These are phyloP conservation scores for Quercus parvula DNA, from an alignment of 306 rosid genomes.

Conservation along the genomic window DNA sequence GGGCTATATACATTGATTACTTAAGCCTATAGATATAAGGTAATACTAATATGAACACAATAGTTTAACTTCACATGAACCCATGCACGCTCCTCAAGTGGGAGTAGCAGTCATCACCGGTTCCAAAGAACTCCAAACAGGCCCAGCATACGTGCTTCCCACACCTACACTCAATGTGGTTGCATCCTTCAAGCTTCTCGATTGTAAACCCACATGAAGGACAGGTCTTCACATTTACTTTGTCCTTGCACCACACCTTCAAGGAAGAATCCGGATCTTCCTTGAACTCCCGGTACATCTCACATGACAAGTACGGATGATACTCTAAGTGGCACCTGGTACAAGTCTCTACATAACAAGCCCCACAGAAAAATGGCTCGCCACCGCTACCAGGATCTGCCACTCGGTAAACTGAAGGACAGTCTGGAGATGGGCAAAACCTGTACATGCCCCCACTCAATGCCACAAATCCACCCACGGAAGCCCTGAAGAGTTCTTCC, in stretches of 20 bases:
- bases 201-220: slow-evolving; percentile 56
- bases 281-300: slow-evolving; percentile 64
- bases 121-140: slow-evolving; percentile 56
- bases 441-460: slow-evolving; percentile 54
- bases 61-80: slow-evolving; percentile 34
- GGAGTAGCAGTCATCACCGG: slow-evolving; percentile 65
- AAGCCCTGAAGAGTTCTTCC: slow-evolving; percentile 85
- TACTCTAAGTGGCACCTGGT: slow-evolving; percentile 81
- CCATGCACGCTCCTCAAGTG: slow-evolving; percentile 69
- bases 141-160: slow-evolving; percentile 93
- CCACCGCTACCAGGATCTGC: slow-evolving; percentile 44
- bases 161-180: slow-evolving; percentile 83
- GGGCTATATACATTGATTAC: neutral
- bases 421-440: slow-evolving; percentile 95
- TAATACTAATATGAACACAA: neutral
- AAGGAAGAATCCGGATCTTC: slow-evolving; percentile 88
- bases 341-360: slow-evolving; percentile 87
- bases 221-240: slow-evolving; percentile 78
- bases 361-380: slow-evolving; percentile 72
- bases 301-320: slow-evolving; percentile 78
- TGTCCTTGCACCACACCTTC: slow-evolving; percentile 74
- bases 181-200: slow-evolving; percentile 91
- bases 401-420: slow-evolving; percentile 73
- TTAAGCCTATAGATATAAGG: neutral
- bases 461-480: slow-evolving; percentile 74